A percentile compares a stretch with the other conserved stretches of the same genome.
Conservation (phyloP, 805 yeast genomes). For the Naumovozyma castellii region DNA sequence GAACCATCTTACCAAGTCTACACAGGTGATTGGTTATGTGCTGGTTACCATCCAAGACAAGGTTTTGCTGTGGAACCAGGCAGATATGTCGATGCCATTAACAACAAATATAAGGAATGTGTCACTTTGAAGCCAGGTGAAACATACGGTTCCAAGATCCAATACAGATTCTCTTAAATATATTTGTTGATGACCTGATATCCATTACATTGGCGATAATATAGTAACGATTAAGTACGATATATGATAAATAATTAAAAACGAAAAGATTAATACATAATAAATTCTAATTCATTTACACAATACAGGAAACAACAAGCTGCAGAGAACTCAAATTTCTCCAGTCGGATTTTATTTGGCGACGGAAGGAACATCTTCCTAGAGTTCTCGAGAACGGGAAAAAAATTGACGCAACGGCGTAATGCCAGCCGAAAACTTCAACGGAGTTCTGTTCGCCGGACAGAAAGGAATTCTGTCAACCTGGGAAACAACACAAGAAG, state of each 20-base stretch:
- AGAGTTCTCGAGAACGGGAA: not conserved
- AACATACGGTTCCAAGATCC: slow-evolving; percentile 40
- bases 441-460: not conserved
- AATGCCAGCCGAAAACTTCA: not conserved
- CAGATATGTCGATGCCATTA: slow-evolving; percentile 48
- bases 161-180: slow-evolving; percentile 19
- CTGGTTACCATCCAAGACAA: slow-evolving; percentile 31
- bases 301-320: no score
- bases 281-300: no score
- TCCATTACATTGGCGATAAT: no score
- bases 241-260: not conserved
- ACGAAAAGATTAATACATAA: no score
- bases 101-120: slow-evolving; percentile 39
- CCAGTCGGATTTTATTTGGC: not conserved
- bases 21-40: slow-evolving; percentile 45
- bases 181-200: not conserved
- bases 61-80: slow-evolving; percentile 60
- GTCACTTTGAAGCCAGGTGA: slow-evolving; percentile 43
- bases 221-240: not conserved
- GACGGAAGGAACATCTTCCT: no score
- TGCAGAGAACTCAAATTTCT: no score
- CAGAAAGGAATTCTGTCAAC: not conserved
- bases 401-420: not conserved
- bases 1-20: slow-evolving; percentile 62
- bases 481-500: no score